Base-by-base conservation (phyloP, 1,284 basidiomycete genomes). In the Ustilago xerochloae region DNA sequence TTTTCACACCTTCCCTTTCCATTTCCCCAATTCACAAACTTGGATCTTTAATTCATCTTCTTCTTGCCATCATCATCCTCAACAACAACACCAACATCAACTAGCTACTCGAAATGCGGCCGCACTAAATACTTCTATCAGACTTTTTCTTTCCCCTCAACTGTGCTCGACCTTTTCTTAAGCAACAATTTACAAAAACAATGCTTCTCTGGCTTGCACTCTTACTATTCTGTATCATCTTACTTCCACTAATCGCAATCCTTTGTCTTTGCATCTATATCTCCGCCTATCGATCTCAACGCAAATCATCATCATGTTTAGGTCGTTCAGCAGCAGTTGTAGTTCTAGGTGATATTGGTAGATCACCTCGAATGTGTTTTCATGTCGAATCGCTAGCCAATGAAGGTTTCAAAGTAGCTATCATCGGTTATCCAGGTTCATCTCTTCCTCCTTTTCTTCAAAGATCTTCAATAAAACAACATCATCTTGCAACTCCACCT, bases 301-400 rank as follows among this genome's bases (percentile, higher is more conserved):
- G 33, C 12, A 50, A 64, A 13, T 20, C 39, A 10, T 28, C 41
- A 12, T 26, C 63, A 35, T 71, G 71, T 7, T 56, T 79, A 12
- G 74, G 71, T 29, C 48, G 79, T 0, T 74, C 68, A 1, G 92
- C 93, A 12, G 92, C 91, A 0, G 90, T 99, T 48, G 87, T 99
- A 28, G 97, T 99, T 1, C 88, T 99, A 9, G 97, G 97, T 7
- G 97, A 99, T 85, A 90, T 99, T 50, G 97, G 94, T 0, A 88
- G 96, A 49, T 94, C 92, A 82, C 97, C 97, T 9, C 88, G 97
- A 36, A 98, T 98, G 93, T 97, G 98, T 92, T 97, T 97, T 84
- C 97, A 99, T 81, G 92, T 95, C 0, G 89, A 95, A 81, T 94
- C 92, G 81, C 92, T 99, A 79, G 91, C 93, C 22, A 89, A 90